These are phyloP conservation scores for Ganoderma boninense DNA, from an alignment of 1,284 basidiomycete genomes.

Conservation along the genomic window DNA sequence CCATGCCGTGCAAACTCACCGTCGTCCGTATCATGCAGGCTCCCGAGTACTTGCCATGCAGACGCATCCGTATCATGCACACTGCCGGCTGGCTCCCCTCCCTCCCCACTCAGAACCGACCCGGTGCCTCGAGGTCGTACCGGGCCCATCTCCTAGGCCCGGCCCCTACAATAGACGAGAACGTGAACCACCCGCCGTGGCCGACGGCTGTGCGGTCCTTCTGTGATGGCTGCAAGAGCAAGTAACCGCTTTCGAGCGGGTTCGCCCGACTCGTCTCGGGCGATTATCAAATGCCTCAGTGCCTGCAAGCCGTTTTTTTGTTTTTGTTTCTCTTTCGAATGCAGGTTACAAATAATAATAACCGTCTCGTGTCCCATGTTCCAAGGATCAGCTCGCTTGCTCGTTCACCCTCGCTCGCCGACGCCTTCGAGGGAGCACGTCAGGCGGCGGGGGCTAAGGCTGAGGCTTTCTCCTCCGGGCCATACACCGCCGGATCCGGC, in stretches of 20 bases:
- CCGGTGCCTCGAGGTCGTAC: not conserved
- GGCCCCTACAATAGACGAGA: not conserved
- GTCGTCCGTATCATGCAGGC: not conserved
- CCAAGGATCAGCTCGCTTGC: not conserved
- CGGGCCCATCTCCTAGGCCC: not conserved
- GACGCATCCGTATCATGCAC: not conserved
- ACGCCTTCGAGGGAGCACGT: not conserved
- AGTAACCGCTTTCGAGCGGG: not conserved
- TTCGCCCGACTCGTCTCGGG: not conserved
- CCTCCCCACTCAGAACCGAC: not conserved
- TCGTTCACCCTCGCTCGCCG: not conserved
- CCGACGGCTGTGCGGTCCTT: not conserved
- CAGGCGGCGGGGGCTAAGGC: not conserved
- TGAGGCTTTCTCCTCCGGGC: not conserved
- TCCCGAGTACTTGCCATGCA: not conserved
- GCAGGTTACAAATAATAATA: not conserved
- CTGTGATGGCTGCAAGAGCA: not conserved
- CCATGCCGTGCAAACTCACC: not conserved
- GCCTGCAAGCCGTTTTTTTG: not conserved
- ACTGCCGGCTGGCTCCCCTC: not conserved
- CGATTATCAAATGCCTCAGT: slow-evolving; percentile 3
- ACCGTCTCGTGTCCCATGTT: not conserved
- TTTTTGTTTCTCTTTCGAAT: not conserved
- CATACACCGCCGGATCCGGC: not conserved
- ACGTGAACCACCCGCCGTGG: not conserved